Conservation (phyloP, 257 asterid genomes). For the Nicotiana obtusifolia region DNA sequence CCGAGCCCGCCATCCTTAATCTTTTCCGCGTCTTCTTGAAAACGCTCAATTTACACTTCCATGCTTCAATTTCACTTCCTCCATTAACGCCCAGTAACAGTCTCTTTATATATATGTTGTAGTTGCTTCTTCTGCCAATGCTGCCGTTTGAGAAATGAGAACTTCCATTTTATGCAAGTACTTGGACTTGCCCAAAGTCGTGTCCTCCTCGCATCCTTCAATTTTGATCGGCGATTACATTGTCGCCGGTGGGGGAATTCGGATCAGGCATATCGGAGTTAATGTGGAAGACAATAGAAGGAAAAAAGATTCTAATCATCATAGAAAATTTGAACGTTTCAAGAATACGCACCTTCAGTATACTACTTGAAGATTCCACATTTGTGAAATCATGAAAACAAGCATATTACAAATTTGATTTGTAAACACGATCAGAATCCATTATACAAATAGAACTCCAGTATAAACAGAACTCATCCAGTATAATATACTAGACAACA, state of each 20-base stretch:
- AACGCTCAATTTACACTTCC: slow-evolving; percentile 71
- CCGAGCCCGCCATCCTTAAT: slow-evolving; percentile 22
- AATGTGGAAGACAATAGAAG: background rate
- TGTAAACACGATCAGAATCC: too few species aligned
- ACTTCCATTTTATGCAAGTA: slow-evolving; percentile 56
- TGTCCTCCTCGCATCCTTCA: slow-evolving; percentile 56
- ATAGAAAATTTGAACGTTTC: too few species aligned
- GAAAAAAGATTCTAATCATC: too few species aligned
- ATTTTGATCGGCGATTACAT: slow-evolving; percentile 28
- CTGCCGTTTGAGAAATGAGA: slow-evolving; percentile 49
- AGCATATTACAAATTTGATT: too few species aligned
- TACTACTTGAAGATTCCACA: too few species aligned
- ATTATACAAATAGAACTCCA: too few species aligned
- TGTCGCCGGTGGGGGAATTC: background rate
- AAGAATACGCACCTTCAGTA: too few species aligned
- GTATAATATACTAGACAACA: too few species aligned
- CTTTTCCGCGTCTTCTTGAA: slow-evolving; percentile 49
- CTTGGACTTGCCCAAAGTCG: slow-evolving; percentile 43
- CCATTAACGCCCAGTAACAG: slow-evolving; percentile 75
- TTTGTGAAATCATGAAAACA: too few species aligned
- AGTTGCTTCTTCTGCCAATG: slow-evolving; percentile 51
- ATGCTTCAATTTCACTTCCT: slow-evolving; percentile 58
- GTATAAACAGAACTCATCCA: too few species aligned
- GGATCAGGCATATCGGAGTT: slow-evolving; percentile 22
- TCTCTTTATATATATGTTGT: slow-evolving; percentile 51